Conservation (phyloP, 2,329 filamentous ascomycete genomes). For the Colletotrichum graminicola region DNA sequence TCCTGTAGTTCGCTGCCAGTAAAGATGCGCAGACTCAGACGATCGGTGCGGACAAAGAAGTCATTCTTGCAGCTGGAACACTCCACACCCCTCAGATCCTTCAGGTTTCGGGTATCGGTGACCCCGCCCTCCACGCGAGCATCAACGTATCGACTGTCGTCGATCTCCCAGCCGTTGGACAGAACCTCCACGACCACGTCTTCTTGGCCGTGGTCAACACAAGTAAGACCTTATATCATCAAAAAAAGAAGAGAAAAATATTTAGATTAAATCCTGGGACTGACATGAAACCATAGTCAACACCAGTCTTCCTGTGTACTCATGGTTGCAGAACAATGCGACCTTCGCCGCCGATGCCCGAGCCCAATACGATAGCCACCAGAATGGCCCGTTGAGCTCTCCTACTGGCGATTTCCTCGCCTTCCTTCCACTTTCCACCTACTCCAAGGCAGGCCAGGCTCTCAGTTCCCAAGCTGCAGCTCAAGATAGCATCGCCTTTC, state of each 20-base stretch:
- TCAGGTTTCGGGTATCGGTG: slow-evolving; percentile 63
- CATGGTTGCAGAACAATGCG: slow-evolving; percentile 48
- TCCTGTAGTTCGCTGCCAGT: slow-evolving; percentile 26
- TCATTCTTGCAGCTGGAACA: slow-evolving; percentile 57
- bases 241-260: fast-evolving
- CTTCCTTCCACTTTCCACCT: slow-evolving; percentile 45
- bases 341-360: slow-evolving; percentile 51
- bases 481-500: slow-evolving; percentile 51
- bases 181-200: slow-evolving; percentile 43
- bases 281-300: slow-evolving; percentile 25
- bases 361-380: slow-evolving; percentile 48
- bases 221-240: background rate
- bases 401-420: slow-evolving; percentile 43
- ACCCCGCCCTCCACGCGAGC: slow-evolving; percentile 29
- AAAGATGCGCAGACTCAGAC: slow-evolving; percentile 13
- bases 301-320: slow-evolving; percentile 24
- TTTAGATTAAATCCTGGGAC: background rate
- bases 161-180: slow-evolving; percentile 40
- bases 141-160: slow-evolving; percentile 38
- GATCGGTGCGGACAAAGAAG: slow-evolving; percentile 50
- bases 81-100: slow-evolving; percentile 59
- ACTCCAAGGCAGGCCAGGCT: slow-evolving; percentile 44
- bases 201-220: slow-evolving; percentile 33
- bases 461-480: slow-evolving; percentile 48
- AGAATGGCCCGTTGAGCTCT: slow-evolving; percentile 49